Conservation (phyloP, 495 filamentous ascomycete genomes). For the Penicillium subrubescens region DNA sequence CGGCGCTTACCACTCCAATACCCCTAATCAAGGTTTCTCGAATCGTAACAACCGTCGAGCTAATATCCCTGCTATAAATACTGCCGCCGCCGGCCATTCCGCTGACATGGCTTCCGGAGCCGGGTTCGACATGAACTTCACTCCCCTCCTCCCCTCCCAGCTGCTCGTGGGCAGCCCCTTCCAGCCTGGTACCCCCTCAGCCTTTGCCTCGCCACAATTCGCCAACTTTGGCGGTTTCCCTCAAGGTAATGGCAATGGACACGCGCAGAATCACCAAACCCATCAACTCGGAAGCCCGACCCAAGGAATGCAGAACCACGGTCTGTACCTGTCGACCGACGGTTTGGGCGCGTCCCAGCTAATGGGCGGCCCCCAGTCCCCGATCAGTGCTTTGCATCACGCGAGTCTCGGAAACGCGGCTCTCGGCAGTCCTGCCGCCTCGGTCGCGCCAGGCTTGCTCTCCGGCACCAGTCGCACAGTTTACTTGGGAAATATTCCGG, state of each 20-base stretch:
- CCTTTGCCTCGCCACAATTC: slow-evolving; percentile 90
- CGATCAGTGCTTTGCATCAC: slow-evolving; percentile 64
- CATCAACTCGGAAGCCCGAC: slow-evolving; percentile 59
- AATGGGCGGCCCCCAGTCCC: slow-evolving; percentile 82
- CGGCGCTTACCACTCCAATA: slow-evolving; percentile 83
- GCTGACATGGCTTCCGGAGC: slow-evolving; percentile 86
- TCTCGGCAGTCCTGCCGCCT: slow-evolving; percentile 64
- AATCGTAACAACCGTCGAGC: slow-evolving; percentile 80
- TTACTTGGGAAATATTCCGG: slow-evolving; percentile 96
- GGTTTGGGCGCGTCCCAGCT: slow-evolving; percentile 69
- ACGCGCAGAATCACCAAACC: slow-evolving; percentile 58
- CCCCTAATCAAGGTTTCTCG: slow-evolving; percentile 67
- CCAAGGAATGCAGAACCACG: slow-evolving; percentile 67
- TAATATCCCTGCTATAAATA: slow-evolving; percentile 95
- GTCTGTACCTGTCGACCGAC: slow-evolving; percentile 77
- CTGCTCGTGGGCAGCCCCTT: slow-evolving; percentile 95
- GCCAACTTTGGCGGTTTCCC: slow-evolving; percentile 78
- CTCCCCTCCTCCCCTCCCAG: slow-evolving; percentile 90
- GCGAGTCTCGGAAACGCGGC: slow-evolving; percentile 58
- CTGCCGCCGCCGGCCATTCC: slow-evolving; percentile 57
- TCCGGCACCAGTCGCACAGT: slow-evolving; percentile 94
- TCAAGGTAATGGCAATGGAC: slow-evolving; percentile 62
- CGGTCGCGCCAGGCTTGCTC: slow-evolving; percentile 76
- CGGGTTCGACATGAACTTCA: slow-evolving; percentile 97
- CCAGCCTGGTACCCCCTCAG: slow-evolving; percentile 88